phyloP scores from a whole-genome alignment of 495 filamentous ascomycete species.

The Cercophora scortea region DNA sequence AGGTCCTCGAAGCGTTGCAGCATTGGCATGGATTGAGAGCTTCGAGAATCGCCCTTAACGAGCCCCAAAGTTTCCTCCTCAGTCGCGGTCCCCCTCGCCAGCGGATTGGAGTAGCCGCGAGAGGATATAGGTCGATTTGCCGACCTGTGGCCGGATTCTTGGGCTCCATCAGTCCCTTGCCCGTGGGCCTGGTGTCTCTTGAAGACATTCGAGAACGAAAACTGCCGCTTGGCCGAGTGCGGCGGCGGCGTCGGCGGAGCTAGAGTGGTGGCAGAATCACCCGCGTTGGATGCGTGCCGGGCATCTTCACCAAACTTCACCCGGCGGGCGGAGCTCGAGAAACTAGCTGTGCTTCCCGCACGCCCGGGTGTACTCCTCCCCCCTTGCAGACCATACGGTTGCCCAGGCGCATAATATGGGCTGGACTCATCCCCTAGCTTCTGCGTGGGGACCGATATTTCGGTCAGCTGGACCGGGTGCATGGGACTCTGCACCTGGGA shows the following conservation, averaged over 20 bases:
- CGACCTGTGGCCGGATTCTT: conserved; percentile 14
- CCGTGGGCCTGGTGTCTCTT: conserved; percentile 35
- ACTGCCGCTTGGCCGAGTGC: conserved; percentile 63
- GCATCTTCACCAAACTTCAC: conserved; percentile 29
- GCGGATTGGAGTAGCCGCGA: conserved; percentile 39
- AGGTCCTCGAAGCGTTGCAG: conserved; percentile 31
- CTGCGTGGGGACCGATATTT: conserved; percentile 48
- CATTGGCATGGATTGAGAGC: conserved; percentile 37
- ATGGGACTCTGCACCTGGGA: conserved; percentile 37
- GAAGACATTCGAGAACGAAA: conserved; percentile 85
- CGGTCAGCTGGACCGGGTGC: conserved; percentile 54
- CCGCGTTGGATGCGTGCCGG: conserved; percentile 6
- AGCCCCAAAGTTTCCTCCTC: conserved; percentile 88
- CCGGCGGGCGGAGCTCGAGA: conserved; percentile 29
- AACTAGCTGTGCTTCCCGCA: conserved; percentile 25
- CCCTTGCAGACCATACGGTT: conserved; percentile 13
- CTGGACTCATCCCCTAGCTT: conserved; percentile 29
- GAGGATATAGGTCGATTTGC: conserved; percentile 32
- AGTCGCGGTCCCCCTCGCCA: conserved; percentile 47
- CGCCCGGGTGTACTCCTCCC: conserved; percentile 26
- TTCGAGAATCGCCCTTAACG: conserved; percentile 63
- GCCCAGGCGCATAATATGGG: conserved; percentile 28
- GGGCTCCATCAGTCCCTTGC: conserved; percentile 23
- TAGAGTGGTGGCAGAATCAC: conserved; percentile 28
- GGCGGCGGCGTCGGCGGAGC: conserved; percentile 43